A percentile compares a stretch with the other conserved stretches of the same genome.
Evolutionary conservation across 352 stramenopile genomes (phyloP).

Genomic region (Pythium guiyangense): DNA sequence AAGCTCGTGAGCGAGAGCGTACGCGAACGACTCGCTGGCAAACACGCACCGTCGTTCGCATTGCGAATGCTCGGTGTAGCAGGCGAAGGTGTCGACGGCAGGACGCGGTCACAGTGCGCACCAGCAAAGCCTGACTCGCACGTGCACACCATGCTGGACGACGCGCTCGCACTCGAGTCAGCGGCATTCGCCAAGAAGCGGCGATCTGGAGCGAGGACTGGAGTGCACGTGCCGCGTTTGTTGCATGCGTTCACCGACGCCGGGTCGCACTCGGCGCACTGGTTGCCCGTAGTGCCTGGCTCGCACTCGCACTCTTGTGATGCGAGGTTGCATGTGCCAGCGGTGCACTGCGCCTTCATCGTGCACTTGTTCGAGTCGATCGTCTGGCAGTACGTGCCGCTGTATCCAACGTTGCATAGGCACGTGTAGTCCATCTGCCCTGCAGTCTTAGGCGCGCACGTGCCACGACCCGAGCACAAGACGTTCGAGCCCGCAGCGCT

Average conservation of each 20-base stretch:
- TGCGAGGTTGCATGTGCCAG: constrained; percentile 55
- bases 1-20: too few species aligned
- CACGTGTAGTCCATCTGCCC: constrained; percentile 56
- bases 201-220: constrained; percentile 2
- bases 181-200: too few species aligned
- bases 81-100: too few species aligned
- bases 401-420: constrained; percentile 73
- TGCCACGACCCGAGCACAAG: constrained; percentile 74
- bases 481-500: constrained; percentile 39
- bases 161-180: too few species aligned
- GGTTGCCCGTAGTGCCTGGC: constrained; percentile 51
- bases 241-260: constrained; percentile 49
- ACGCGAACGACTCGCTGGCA: too few species aligned
- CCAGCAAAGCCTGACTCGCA: too few species aligned
- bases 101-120: too few species aligned
- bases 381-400: constrained; percentile 72
- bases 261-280: constrained; percentile 68
- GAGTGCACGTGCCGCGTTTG: constrained; percentile 45
- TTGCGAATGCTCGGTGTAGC: too few species aligned
- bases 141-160: too few species aligned
- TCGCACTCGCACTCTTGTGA: constrained; percentile 65
- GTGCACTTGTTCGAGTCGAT: constrained; percentile 71
- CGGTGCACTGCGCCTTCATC: constrained; percentile 54
- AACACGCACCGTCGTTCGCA: too few species aligned
- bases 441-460: constrained; percentile 38